A percentile compares a stretch with the other conserved stretches of the same genome.
Evolutionary conservation across 345 rosid species (phyloP).

Genomic region (Aquilaria yunnanensis): DNA sequence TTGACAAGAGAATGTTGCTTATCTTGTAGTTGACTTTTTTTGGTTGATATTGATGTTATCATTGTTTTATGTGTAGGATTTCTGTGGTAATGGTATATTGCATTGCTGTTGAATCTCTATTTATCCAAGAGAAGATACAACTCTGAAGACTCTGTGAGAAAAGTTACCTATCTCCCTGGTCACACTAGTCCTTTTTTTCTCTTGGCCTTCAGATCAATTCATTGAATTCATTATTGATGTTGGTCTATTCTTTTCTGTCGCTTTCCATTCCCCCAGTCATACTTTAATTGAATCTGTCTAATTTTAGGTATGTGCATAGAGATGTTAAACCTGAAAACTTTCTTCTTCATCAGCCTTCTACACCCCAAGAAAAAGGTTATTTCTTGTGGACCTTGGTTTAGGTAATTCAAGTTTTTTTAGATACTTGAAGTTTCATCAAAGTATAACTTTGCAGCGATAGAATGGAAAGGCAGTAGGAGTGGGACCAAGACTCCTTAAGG

Average conservation of each 20-base stretch:
- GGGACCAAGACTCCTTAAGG: too few species aligned
- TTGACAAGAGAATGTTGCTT: background rate
- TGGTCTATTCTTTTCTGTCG: background rate
- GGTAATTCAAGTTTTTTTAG: slow-evolving; percentile 23
- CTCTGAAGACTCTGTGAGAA: slow-evolving; percentile 60
- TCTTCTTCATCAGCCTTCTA: slow-evolving; percentile 88
- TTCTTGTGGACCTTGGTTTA: slow-evolving; percentile 92
- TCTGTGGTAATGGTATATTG: slow-evolving; percentile 96
- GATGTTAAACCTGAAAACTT: slow-evolving; percentile 98
- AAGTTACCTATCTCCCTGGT: background rate
- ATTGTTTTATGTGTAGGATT: slow-evolving; percentile 49
- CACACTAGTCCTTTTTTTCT: too few species aligned
- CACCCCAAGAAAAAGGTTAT: slow-evolving; percentile 75
- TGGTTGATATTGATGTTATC: background rate
- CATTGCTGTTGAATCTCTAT: slow-evolving; percentile 87
- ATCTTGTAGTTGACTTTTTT: too few species aligned
- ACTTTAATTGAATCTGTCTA: slow-evolving; percentile 10
- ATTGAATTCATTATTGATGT: too few species aligned
- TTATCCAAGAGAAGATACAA: slow-evolving; percentile 94
- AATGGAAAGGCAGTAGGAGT: slow-evolving; percentile 72
- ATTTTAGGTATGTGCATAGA: slow-evolving; percentile 86
- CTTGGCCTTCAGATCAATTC: too few species aligned
- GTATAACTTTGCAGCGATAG: slow-evolving; percentile 57
- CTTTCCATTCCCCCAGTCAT: slow-evolving; percentile 9
- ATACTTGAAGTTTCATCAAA: slow-evolving; percentile 12